Percentiles rank a stretch among this genome's conserved stretches.
Conservation (phyloP, 768 basidiomycete genomes). For the Auriscalpium orientale region DNA sequence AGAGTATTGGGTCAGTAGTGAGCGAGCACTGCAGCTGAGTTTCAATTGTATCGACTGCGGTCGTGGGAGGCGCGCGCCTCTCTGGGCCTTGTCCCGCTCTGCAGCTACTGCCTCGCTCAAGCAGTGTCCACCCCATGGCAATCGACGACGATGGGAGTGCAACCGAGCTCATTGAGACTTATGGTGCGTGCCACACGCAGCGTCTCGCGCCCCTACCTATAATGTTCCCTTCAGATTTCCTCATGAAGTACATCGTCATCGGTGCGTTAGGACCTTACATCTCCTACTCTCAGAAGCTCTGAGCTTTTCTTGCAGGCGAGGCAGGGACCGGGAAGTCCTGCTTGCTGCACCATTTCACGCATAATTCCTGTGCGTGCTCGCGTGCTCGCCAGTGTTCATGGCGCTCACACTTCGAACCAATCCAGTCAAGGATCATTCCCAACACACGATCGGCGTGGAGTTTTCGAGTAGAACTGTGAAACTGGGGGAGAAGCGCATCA, state of each 20-base stretch:
- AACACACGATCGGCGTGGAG: slow-evolving; percentile 98
- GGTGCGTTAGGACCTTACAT: slow-evolving; percentile 39
- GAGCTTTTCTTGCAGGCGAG: slow-evolving; percentile 53
- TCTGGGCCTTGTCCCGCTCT: no score
- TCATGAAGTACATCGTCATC: slow-evolving; percentile 98
- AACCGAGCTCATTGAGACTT: slow-evolving; percentile 90
- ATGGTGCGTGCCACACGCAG: slow-evolving; percentile 44
- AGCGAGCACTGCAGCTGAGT: no score
- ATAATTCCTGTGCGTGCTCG: slow-evolving; percentile 75
- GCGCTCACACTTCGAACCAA: slow-evolving; percentile 6
- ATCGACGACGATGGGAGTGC: slow-evolving; percentile 68
- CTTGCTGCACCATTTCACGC: slow-evolving; percentile 91
- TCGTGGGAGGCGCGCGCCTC: no score
- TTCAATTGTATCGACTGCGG: no score
- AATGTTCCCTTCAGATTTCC: slow-evolving; percentile 59
- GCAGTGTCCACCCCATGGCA: slow-evolving; percentile 35
- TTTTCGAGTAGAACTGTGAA: slow-evolving; percentile 92
- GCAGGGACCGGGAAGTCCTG: slow-evolving; percentile 98
- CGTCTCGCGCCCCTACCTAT: not conserved
- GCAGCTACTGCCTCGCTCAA: no score
- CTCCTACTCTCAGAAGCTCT: slow-evolving; percentile 3
- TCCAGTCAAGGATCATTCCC: slow-evolving; percentile 91
- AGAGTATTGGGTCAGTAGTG: no score
- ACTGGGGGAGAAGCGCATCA: slow-evolving; percentile 90
- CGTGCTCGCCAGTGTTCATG: not conserved